Evolutionary conservation across 345 rosid species (phyloP), one percentile per base, ranked within the genome.

Genomic region (Salix dunnii): DNA sequence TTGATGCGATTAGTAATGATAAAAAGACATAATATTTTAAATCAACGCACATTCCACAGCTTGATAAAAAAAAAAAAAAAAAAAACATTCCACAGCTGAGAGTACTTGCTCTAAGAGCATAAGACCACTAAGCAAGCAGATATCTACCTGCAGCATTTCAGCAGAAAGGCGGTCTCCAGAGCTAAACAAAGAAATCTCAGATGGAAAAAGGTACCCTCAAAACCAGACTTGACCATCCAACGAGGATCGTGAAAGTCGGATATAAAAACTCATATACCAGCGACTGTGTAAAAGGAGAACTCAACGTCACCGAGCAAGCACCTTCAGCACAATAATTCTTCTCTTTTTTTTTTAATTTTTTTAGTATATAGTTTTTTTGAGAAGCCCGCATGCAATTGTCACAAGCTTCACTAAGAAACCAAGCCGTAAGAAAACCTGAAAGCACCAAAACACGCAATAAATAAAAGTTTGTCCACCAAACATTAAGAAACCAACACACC

Each of bases 401-500:
- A 77, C 79, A 84, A 84, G 88, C 87, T 88, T 88, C 85, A 71
- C 40, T 78, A 38, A 74, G 80, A 82, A 82, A 73, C 78, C 84
- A 84, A 85, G 76, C 87, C 84, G 84, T 87, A 81, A 82, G 75
- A 83, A 82, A 79, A 87, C 87, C 91, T 89, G 88, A 69, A 53
- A 80, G 23, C 75, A 60, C 55, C 72, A 55, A 16, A 62, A 76
- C 21, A 27, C n/a, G 55, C n/a, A 21, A 25, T 35, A 8, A 61
- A 55, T 27, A 31, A n/a, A 9, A 67, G 14, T 33, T 18, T 55
- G 23, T 17, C 18, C 67, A 46, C 25, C 6, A 21, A 55, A 27
- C 36, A n/a, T 25, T 35, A 6, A 25, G 14, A 61, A 63, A 43
- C 51, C 7, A 51, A 64, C 31, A 53, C 5, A 70, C 70, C 35